Evolutionary conservation across 2,329 filamentous ascomycete genomes (phyloP).

Genomic region (Diplocarpon mali): DNA sequence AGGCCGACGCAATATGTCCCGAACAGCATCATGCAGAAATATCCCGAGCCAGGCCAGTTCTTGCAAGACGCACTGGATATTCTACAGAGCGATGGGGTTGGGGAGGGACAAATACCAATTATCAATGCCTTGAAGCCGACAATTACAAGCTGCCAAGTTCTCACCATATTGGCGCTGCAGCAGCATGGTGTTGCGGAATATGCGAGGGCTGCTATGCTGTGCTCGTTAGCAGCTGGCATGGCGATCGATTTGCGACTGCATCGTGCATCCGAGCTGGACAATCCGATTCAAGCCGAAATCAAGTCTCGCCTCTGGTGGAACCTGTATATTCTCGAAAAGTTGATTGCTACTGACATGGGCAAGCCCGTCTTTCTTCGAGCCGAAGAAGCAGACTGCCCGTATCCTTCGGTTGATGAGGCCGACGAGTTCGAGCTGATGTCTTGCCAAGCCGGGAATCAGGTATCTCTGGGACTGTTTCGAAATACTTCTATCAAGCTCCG

Average conservation of each 20-base stretch:
- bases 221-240: slow-evolving; percentile 23
- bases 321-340: slow-evolving; percentile 25
- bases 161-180: slow-evolving; percentile 22
- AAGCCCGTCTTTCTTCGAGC: slow-evolving; percentile 20
- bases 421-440: slow-evolving; percentile 27
- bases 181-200: slow-evolving; percentile 26
- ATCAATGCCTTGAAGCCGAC: slow-evolving; percentile 19
- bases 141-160: slow-evolving; percentile 23
- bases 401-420: slow-evolving; percentile 22
- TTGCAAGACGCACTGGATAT: slow-evolving; percentile 19
- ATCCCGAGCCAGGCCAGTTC: slow-evolving; percentile 15
- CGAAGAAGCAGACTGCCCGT: slow-evolving; percentile 23
- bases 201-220: slow-evolving; percentile 21
- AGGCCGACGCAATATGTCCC: slow-evolving; percentile 9
- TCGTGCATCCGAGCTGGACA: slow-evolving; percentile 14
- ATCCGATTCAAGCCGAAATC: slow-evolving; percentile 20
- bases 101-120: slow-evolving; percentile 1
- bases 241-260: slow-evolving; percentile 24
- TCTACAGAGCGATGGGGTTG: slow-evolving; percentile 4
- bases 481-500: slow-evolving; percentile 19
- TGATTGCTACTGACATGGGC: slow-evolving; percentile 24
- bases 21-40: slow-evolving; percentile 9
- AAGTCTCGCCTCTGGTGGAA: slow-evolving; percentile 26
- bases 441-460: slow-evolving; percentile 5
- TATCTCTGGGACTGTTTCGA: not conserved